phyloP scores from a whole-genome alignment of 2,329 filamentous ascomycete species.

The Taxawa tesnikishii region DNA sequence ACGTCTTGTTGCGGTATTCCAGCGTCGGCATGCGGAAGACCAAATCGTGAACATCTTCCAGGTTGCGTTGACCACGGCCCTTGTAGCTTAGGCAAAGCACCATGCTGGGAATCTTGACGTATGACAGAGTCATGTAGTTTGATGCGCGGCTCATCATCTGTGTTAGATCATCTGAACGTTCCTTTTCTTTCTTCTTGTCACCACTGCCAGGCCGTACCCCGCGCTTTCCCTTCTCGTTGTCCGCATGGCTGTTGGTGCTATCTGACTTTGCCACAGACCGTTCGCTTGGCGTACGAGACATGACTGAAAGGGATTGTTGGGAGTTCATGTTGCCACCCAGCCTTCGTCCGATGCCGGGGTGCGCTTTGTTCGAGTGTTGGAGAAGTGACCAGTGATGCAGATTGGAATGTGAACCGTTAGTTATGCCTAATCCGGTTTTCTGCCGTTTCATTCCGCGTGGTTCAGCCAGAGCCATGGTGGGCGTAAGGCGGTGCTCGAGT shows the following conservation, averaged over 20 bases:
- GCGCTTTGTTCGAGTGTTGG: slow-evolving; percentile 24
- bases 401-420: slow-evolving; percentile 11
- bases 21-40: slow-evolving; percentile 91
- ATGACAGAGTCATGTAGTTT: slow-evolving; percentile 93
- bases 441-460: slow-evolving; percentile 16
- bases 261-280: slow-evolving; percentile 14
- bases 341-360: slow-evolving; percentile 8
- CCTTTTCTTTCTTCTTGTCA: slow-evolving; percentile 10
- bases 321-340: slow-evolving; percentile 12
- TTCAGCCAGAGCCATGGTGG: slow-evolving; percentile 55
- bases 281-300: slow-evolving; percentile 18
- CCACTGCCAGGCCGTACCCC: slow-evolving; percentile 21
- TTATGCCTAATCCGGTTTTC: slow-evolving; percentile 19
- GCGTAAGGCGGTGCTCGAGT: slow-evolving; percentile 69
- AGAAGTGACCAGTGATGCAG: slow-evolving; percentile 31
- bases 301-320: slow-evolving; percentile 13
- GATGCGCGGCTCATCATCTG: slow-evolving; percentile 94
- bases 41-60: slow-evolving; percentile 94
- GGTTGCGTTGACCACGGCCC: slow-evolving; percentile 85
- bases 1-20: slow-evolving; percentile 97
- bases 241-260: slow-evolving; percentile 9
- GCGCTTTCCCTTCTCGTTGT: slow-evolving; percentile 12
- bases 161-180: slow-evolving; percentile 68
- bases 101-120: slow-evolving; percentile 89
- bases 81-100: slow-evolving; percentile 95